Base-by-base conservation (phyloP, 495 filamentous ascomycete genomes). In the Diplogelasinospora grovesii region DNA sequence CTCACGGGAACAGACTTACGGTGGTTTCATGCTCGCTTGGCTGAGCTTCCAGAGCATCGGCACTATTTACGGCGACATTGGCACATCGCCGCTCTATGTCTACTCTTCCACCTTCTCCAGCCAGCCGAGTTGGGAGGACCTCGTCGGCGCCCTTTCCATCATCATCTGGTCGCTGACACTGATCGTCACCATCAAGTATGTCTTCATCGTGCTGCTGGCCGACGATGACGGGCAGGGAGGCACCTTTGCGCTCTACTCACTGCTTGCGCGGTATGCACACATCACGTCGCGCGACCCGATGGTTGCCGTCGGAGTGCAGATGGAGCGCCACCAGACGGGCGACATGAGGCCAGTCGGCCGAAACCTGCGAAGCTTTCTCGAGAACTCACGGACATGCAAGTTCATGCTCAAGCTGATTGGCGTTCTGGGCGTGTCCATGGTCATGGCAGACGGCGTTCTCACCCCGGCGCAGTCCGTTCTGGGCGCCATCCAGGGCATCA, bases 171-270 rank as follows among this genome's bases (percentile, higher is more conserved):
- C 79, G 2, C 54, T 88, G 21, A 81, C 77, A 14, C 63, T 86
- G 39, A 85, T 86, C 68, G 81, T 87, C 15, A 82, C 74, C 1
- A 45, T 86, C 44, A 88, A 88, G 58, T 88, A 88, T 50, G 61
- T 79, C 11, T 60, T 82, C 28, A 77, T 87, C 48, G 74, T 86
- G 18, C 66, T 88, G 18, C 63, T 57, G n/a, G 82, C 82, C 18
- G 83, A 88, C 60, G 81, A 88, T 53, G 80, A 86, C 39, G 83
- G 83, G 22, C 82, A 88, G 57, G 83, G 83, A 14, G 83, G 83
- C 30, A 88, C 83, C 30, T 57, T 53, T 30, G 51, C 47, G 11
- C 35, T 53, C 22, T 57, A 53, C 39, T 53, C 47, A 9, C 41
- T 51, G 16, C 50, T 53, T 14, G 39, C 50, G 2, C 38, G 50